These are phyloP conservation scores for Xylaria sp. DNA, from an alignment of 2,329 filamentous ascomycete species.

Conservation along the genomic window DNA sequence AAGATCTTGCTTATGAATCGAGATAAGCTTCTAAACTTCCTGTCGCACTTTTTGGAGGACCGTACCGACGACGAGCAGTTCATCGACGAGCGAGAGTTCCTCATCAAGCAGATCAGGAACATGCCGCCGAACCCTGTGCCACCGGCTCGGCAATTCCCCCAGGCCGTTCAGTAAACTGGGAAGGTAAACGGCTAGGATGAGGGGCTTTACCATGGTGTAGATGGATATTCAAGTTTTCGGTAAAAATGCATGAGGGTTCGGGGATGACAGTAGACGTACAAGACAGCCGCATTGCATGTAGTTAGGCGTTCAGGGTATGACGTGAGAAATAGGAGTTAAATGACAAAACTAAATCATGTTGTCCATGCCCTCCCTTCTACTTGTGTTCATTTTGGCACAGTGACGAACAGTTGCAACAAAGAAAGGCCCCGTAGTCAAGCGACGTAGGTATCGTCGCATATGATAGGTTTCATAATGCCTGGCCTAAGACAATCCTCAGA, in stretches of 20 bases:
- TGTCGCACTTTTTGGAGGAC: constrained; percentile 91
- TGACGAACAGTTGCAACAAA: not conserved
- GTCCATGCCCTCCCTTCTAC: not conserved
- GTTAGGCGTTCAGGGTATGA: constrained; percentile 37
- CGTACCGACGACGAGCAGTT: constrained; percentile 98
- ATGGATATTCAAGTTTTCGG: constrained; percentile 1
- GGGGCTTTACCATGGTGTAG: not conserved
- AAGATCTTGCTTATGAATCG: constrained; percentile 96
- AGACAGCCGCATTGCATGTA: constrained; percentile 35
- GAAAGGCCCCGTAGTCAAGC: too few species aligned
- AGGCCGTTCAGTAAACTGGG: constrained; percentile 25
- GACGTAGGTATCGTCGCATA: too few species aligned
- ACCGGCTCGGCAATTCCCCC: constrained; percentile 46
- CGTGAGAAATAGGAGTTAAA: constrained; percentile 15
- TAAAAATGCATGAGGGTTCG: constrained; percentile 4
- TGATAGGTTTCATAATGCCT: too few species aligned
- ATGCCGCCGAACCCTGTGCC: constrained; percentile 63
- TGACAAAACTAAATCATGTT: not conserved
- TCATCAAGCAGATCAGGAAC: constrained; percentile 88
- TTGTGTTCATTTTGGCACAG: not conserved
- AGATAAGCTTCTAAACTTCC: constrained; percentile 84
- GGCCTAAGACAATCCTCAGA: too few species aligned
- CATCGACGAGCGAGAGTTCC: constrained; percentile 94
- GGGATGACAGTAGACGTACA: constrained; percentile 18
- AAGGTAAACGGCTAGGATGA: not conserved